phyloP scores from a whole-genome alignment of 78 protist species.

The Emiliania huxleyi region DNA sequence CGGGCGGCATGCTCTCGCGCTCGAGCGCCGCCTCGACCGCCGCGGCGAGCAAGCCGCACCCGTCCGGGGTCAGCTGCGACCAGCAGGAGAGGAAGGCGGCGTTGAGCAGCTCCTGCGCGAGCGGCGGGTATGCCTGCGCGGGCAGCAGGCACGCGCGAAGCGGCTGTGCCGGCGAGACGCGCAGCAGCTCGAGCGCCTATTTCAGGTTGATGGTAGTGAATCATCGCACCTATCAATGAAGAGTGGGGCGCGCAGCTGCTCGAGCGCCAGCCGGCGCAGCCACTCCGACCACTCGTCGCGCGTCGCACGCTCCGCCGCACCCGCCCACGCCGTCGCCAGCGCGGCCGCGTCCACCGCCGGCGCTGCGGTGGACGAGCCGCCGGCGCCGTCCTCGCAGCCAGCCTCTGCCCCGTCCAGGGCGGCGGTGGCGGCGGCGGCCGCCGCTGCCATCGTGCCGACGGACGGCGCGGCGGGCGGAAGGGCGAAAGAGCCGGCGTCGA shows the following conservation, averaged over 20 bases:
- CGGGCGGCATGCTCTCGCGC: slow-evolving; percentile 75
- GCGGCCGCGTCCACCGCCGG: too few species aligned
- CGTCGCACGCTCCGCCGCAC: slow-evolving; percentile 66
- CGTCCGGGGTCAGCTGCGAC: slow-evolving; percentile 76
- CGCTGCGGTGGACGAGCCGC: too few species aligned
- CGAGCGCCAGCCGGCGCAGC: slow-evolving; percentile 54
- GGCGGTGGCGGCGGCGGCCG: too few species aligned
- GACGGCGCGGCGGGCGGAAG: too few species aligned
- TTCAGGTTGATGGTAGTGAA: too few species aligned
- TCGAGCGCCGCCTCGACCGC: slow-evolving; percentile 52
- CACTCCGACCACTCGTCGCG: slow-evolving; percentile 75
- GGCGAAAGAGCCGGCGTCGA: too few species aligned
- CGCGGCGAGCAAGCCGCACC: not conserved
- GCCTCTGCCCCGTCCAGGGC: too few species aligned
- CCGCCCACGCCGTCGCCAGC: slow-evolving; percentile 82
- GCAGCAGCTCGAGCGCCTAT: slow-evolving; percentile 69
- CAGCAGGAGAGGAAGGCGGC: slow-evolving; percentile 94
- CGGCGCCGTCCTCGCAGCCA: too few species aligned
- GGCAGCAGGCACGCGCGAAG: slow-evolving; percentile 87
- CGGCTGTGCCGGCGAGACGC: slow-evolving; percentile 92
- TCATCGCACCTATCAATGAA: too few species aligned
- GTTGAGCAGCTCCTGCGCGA: slow-evolving; percentile 91
- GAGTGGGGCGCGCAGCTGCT: slow-evolving; percentile 85
- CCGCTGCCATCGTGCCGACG: too few species aligned
- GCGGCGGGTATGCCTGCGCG: slow-evolving; percentile 67